A percentile compares a stretch with the other conserved stretches of the same genome.
Conservation (phyloP, 768 basidiomycete genomes). For the Tylopilus sp. region DNA sequence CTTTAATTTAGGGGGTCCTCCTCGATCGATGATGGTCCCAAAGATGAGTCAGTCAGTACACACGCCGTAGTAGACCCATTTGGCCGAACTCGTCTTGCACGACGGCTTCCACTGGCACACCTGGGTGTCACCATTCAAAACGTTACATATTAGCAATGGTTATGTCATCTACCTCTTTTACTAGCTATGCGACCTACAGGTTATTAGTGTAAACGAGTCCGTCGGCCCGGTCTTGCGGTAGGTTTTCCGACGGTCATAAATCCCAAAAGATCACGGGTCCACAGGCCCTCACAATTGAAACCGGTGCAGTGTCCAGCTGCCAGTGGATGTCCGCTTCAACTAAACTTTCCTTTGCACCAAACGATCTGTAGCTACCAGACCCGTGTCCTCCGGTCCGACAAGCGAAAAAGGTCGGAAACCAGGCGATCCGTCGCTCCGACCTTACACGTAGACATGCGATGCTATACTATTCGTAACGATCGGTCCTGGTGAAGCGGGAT, state of each 20-base stretch:
- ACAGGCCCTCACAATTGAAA: too few relatives aligned
- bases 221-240: too few relatives aligned
- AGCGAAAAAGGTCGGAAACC: neutral
- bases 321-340: too few relatives aligned
- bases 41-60: slow-evolving; percentile 47
- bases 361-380: neutral
- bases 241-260: too few relatives aligned
- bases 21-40: slow-evolving; percentile 40
- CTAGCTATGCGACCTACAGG: too few relatives aligned
- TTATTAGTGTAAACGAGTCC: too few relatives aligned
- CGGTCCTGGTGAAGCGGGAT: neutral
- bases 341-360: too few relatives aligned
- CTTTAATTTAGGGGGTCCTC: slow-evolving; percentile 47
- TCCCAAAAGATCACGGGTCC: too few relatives aligned
- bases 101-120: slow-evolving; percentile 47
- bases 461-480: slow-evolving; percentile 16
- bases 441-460: slow-evolving; percentile 8
- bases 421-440: neutral
- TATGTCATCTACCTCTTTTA: too few relatives aligned
- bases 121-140: too few relatives aligned
- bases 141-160: too few relatives aligned
- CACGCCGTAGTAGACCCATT: slow-evolving; percentile 52
- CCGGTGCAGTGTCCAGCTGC: too few relatives aligned
- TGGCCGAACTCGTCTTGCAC: slow-evolving; percentile 45
- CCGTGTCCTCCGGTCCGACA: neutral